phyloP scores from a whole-genome alignment of 164 flowering plant genomes.

The Magnolia kwangsiensis region DNA sequence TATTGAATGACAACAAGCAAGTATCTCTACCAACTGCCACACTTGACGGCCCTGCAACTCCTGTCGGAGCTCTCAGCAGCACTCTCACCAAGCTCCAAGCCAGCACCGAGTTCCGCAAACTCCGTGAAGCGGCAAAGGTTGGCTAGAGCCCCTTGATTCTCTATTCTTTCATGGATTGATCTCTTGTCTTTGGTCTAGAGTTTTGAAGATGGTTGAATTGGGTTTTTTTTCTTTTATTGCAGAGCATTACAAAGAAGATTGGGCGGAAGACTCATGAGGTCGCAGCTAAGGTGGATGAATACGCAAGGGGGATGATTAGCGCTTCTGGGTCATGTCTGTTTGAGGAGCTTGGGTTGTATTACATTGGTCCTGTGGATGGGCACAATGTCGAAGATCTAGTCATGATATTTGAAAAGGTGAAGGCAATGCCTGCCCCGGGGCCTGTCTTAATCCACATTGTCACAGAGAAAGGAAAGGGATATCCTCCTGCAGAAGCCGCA shows the following conservation, averaged over 20 bases:
- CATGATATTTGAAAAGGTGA: conserved; percentile 61
- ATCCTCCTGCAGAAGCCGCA: conserved; percentile 86
- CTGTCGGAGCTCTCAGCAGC: conserved; percentile 88
- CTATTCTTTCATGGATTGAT: not conserved
- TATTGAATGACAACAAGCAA: conserved; percentile 85
- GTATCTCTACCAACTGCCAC: conserved; percentile 95
- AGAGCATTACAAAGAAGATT: conserved; percentile 74
- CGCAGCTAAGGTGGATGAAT: conserved; percentile 85
- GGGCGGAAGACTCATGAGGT: conserved; percentile 64
- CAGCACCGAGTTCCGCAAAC: conserved; percentile 58
- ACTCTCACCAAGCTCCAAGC: conserved; percentile 69
- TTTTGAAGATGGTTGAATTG: conserved; percentile 6
- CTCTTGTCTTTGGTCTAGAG: not conserved
- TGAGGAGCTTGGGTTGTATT: conserved; percentile 87
- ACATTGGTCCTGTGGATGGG: conserved; percentile 93
- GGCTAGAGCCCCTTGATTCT: not conserved
- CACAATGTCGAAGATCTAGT: conserved; percentile 73
- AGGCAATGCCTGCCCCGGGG: conserved; percentile 76
- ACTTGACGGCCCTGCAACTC: conserved; percentile 85
- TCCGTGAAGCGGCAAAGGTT: conserved; percentile 46
- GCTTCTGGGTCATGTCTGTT: conserved; percentile 69
- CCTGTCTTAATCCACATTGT: conserved; percentile 85
- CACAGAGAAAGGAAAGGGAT: conserved; percentile 94
- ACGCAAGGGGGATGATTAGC: conserved; percentile 78
- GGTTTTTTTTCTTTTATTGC: not conserved